A percentile compares a stretch with the other conserved stretches of the same genome.
phyloP scores from a whole-genome alignment of 2,329 filamentous ascomycete species.

The Colletotrichum destructivum region DNA sequence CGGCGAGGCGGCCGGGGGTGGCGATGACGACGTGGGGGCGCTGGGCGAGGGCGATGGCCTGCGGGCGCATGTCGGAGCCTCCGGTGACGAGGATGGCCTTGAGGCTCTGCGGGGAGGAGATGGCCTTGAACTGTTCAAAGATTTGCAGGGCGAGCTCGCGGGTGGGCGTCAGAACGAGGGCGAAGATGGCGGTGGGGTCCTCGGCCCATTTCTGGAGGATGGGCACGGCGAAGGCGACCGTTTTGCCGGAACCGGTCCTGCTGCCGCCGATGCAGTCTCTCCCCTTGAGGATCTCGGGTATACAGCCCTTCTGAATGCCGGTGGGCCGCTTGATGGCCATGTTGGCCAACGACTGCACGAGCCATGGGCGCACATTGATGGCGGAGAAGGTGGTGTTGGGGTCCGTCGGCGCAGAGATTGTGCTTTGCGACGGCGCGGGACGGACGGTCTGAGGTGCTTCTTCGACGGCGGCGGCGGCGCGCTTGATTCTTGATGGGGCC shows the following conservation, averaged over 20 bases:
- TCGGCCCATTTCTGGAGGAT: slow-evolving; percentile 95
- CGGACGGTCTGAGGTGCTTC: slow-evolving; percentile 44
- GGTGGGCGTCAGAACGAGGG: slow-evolving; percentile 89
- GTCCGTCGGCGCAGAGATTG: slow-evolving; percentile 67
- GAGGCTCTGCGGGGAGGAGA: slow-evolving; percentile 88
- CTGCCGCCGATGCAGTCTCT: slow-evolving; percentile 96
- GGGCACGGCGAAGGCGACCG: slow-evolving; percentile 93
- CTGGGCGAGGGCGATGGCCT: slow-evolving; percentile 86
- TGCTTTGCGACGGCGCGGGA: slow-evolving; percentile 44
- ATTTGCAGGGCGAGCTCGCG: slow-evolving; percentile 95
- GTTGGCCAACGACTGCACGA: slow-evolving; percentile 82
- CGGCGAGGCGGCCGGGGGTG: slow-evolving; percentile 91
- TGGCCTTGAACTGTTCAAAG: slow-evolving; percentile 94
- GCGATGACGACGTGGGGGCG: slow-evolving; percentile 94
- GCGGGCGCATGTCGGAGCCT: slow-evolving; percentile 90
- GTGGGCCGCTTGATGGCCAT: slow-evolving; percentile 91
- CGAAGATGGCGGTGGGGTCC: slow-evolving; percentile 93
- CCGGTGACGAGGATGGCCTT: slow-evolving; percentile 93
- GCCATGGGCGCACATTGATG: slow-evolving; percentile 86
- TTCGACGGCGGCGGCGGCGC: slow-evolving; percentile 42
- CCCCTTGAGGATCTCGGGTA: slow-evolving; percentile 92
- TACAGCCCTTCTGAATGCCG: slow-evolving; percentile 92
- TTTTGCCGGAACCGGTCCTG: slow-evolving; percentile 96
- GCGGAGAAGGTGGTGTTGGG: slow-evolving; percentile 78
- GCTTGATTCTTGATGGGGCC: slow-evolving; percentile 67